Conservation (phyloP, 345 rosid genomes). For the Adansonia digitata region DNA sequence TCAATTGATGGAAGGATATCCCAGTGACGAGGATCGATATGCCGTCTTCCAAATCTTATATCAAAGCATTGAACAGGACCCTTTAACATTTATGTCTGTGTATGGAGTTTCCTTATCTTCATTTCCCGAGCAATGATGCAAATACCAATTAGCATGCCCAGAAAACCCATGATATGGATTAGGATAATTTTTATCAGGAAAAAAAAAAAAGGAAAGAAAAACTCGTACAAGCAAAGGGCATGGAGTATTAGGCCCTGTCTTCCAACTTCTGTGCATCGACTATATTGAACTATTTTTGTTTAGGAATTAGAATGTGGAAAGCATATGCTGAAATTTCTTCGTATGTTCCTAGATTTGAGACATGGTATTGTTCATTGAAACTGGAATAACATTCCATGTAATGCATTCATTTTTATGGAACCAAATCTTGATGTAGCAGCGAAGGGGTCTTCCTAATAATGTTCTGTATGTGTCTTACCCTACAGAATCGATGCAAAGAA, state of each 20-base stretch:
- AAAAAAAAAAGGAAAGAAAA: background rate
- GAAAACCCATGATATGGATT: background rate
- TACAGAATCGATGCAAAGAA: no score
- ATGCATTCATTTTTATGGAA: background rate
- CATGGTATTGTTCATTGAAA: background rate
- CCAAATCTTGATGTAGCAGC: background rate
- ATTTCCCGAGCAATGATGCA: background rate
- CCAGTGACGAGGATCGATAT: conserved; percentile 80
- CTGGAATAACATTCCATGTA: background rate
- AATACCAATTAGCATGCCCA: background rate
- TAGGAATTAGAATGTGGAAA: background rate
- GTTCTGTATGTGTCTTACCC: no score
- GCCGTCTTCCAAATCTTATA: conserved; percentile 75
- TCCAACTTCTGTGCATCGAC: no score
- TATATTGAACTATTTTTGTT: background rate
- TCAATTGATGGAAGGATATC: conserved; percentile 97
- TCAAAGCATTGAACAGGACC: conserved; percentile 71
- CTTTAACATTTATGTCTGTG: conserved; percentile 71
- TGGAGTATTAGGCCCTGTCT: no score
- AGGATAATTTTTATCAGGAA: background rate
- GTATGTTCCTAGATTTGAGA: background rate
- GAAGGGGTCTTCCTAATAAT: no score
- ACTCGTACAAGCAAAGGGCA: background rate
- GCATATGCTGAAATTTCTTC: background rate
- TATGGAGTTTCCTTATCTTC: background rate